Evolutionary conservation across 257 asterid species (phyloP).

Genomic region (Solanum etuberosum): DNA sequence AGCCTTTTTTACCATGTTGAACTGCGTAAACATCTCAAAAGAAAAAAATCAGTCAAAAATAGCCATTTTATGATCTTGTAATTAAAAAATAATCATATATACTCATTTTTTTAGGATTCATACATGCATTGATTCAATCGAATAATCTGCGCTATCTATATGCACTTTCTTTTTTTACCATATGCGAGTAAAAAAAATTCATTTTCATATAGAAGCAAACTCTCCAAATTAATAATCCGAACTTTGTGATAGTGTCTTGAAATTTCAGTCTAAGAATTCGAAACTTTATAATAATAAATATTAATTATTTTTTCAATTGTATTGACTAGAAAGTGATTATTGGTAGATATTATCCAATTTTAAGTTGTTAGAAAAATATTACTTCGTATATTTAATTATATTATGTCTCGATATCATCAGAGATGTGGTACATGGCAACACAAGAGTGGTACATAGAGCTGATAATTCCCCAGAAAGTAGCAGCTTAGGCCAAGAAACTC

Average conservation of each 20-base stretch:
- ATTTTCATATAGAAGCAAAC: neutral
- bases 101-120: neutral
- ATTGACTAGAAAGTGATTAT: neutral
- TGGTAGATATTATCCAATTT: neutral
- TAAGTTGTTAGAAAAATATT: too few relatives aligned
- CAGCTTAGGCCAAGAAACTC: conserved; percentile 42
- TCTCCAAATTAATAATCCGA: neutral
- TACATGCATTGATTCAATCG: neutral
- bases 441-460: conserved; percentile 63
- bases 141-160: neutral
- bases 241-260: neutral
- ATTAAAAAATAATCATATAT: too few relatives aligned
- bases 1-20: neutral
- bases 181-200: too few relatives aligned
- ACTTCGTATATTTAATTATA: neutral
- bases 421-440: conserved; percentile 53
- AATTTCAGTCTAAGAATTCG: neutral
- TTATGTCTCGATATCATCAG: neutral
- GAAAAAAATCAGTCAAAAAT: neutral
- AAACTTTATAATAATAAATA: neutral
- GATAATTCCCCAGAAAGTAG: conserved; percentile 69
- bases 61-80: neutral
- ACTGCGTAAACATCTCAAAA: neutral
- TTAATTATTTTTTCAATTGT: neutral
- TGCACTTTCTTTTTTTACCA: neutral